Evolutionary conservation across 2,329 filamentous ascomycete species (phyloP).

Genomic region (Alternaria sp.): DNA sequence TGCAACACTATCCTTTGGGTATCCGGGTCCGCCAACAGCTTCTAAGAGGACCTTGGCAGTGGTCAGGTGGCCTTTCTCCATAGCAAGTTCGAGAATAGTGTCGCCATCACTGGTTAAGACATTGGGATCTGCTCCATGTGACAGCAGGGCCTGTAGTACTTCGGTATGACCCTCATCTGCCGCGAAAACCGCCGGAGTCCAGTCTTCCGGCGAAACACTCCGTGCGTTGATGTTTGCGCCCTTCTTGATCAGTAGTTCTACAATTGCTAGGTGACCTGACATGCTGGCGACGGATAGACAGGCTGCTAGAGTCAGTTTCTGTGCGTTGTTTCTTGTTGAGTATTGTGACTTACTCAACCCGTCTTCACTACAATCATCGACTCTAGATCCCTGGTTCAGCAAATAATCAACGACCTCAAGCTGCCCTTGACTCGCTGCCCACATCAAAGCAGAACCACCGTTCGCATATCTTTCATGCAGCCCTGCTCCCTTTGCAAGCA

Average conservation of each 20-base stretch:
- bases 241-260: conserved; percentile 27
- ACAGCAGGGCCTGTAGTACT: conserved; percentile 23
- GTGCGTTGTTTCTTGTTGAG: neutral
- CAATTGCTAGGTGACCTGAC: conserved; percentile 21
- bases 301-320: conserved; percentile 16
- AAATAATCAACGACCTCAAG: conserved; percentile 25
- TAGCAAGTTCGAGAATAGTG: conserved; percentile 23
- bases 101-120: conserved; percentile 7
- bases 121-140: conserved; percentile 19
- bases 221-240: conserved; percentile 28
- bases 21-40: conserved; percentile 24
- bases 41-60: conserved; percentile 25
- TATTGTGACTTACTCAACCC: conserved; percentile 24
- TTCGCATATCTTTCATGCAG: conserved; percentile 19
- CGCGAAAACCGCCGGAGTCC: conserved; percentile 29
- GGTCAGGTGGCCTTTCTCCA: conserved; percentile 19
- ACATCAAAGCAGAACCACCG: conserved; percentile 25
- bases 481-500: conserved; percentile 32
- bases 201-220: conserved; percentile 13
- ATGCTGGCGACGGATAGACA: conserved; percentile 26
- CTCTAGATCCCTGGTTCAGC: conserved; percentile 20
- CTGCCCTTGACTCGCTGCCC: conserved; percentile 27
- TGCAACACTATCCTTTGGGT: conserved; percentile 29
- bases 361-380: conserved; percentile 20
- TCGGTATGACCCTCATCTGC: conserved; percentile 16